Base-by-base conservation (phyloP, 225 moss, liverwort and hornwort genomes). In the Pseudoscleropodium purum region DNA sequence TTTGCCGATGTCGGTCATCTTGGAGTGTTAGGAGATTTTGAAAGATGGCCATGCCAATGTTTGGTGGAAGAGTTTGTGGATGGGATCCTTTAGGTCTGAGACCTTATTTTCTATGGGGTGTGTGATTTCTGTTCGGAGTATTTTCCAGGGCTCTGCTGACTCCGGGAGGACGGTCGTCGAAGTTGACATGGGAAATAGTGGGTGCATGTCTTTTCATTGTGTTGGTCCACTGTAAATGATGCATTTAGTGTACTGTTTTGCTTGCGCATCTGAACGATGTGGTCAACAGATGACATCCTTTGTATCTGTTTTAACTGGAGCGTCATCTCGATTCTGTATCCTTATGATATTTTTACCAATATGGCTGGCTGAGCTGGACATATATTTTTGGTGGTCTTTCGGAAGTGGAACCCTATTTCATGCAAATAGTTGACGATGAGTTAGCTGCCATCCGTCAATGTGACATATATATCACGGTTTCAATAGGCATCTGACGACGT, bases 131-230 rank as follows among this genome's bases (percentile, higher is more conserved):
- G 29, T 91, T 89, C 74, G 86, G 75, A 33, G 60, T 79, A 52
- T 85, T 63, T 91, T 90, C 45, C 86, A 89, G 91, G 89, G 81
- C 39, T 81, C 69, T 82, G 69, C 88, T 79, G 73, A 86, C 83
- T 90, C 67, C 59, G 30, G 33, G 86, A 67, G 86, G 52, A 59
- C 79, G 88, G 87, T 87, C 82, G 61, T 84, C 70, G 60, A 86
- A 81, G 49, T 87, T 87, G 62, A 87, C 54, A 88, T 79, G 82
- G 88, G 83, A 80, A 88, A 45, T 88, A 79, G 67, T 91, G 90
- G 85, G 72, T 80, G 80, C 89, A 81, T 90, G 74, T 57, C 68
- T 89, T 75, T 70, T 89, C 59, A 29, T 89, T 78, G 36, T 89
- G 47, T 66, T 91, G 91, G 39, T 59, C 56, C 43, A 57, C 31